phyloP scores from a whole-genome alignment of 208 protist genomes.

The Porcisia deanei region DNA sequence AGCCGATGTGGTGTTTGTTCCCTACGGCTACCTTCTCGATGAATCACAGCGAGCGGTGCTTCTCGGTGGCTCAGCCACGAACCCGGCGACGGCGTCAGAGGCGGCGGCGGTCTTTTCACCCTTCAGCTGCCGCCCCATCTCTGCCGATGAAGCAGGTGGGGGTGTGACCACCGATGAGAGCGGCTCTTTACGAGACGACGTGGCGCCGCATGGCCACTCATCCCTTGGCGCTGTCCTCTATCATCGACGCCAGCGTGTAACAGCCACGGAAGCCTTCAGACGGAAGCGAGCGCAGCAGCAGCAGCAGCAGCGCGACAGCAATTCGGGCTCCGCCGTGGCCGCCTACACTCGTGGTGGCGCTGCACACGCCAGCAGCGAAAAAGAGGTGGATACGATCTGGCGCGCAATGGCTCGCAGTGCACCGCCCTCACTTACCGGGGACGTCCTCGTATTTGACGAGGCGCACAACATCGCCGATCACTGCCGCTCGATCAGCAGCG shows the following conservation, averaged over 20 bases:
- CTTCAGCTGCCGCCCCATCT: neutral
- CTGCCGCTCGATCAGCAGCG: conserved; percentile 83
- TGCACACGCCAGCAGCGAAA: neutral
- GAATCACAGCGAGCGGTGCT: conserved; percentile 58
- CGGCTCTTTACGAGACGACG: neutral
- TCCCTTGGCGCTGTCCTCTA: conserved; percentile 31
- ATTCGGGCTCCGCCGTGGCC: too few relatives aligned
- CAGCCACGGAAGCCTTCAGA: conserved; percentile 16
- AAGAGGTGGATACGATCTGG: conserved; percentile 17
- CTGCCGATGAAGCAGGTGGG: neutral
- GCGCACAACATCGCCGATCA: conserved; percentile 96
- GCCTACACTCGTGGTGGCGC: neutral
- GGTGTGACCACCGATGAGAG: neutral
- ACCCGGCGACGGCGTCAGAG: conserved; percentile 44
- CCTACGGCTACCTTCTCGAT: conserved; percentile 81
- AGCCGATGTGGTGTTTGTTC: conserved; percentile 81
- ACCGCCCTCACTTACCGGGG: conserved; percentile 64
- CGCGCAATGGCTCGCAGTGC: conserved; percentile 24
- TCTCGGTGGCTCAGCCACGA: conserved; percentile 67
- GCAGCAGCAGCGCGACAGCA: conserved; percentile 3
- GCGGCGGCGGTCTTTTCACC: conserved; percentile 3
- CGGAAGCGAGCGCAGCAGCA: conserved; percentile 6
- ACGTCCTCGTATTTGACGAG: conserved; percentile 95
- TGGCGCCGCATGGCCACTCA: neutral
- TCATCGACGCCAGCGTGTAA: conserved; percentile 24